Evolutionary conservation across 2,329 filamentous ascomycete genomes (phyloP).

Genomic region (Trichoderma polysporum): DNA sequence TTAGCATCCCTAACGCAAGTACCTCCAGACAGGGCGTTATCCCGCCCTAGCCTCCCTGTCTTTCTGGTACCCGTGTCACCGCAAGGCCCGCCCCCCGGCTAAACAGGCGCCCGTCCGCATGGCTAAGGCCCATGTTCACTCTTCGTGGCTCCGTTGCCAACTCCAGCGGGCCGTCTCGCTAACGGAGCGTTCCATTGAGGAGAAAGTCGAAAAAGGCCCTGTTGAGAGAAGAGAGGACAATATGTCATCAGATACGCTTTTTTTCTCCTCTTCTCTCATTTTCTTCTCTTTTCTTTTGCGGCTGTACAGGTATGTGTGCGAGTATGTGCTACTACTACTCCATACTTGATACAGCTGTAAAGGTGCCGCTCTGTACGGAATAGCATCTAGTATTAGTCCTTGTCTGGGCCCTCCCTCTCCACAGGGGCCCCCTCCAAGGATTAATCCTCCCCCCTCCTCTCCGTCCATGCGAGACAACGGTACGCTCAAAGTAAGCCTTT

Average conservation of each 20-base stretch:
- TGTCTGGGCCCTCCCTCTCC: neutral
- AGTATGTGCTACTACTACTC: neutral
- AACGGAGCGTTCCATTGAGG: neutral
- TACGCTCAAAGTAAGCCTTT: neutral
- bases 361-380: neutral
- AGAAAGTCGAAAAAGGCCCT: neutral
- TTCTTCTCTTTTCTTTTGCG: neutral
- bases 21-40: neutral
- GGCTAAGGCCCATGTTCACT: slow-evolving; percentile 9
- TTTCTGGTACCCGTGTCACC: slow-evolving; percentile 15
- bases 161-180: neutral
- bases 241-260: too few species aligned
- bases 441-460: neutral
- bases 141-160: neutral
- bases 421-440: slow-evolving; percentile 2
- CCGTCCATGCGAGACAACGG: slow-evolving; percentile 9
- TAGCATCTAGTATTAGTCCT: neutral
- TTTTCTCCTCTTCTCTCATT: neutral
- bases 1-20: too few species aligned
- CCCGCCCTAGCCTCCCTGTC: slow-evolving; percentile 1
- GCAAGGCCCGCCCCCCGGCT: slow-evolving; percentile 18
- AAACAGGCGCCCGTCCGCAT: slow-evolving; percentile 21
- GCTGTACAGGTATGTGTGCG: neutral
- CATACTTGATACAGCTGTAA: neutral
- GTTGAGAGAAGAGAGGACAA: neutral